Conservation (phyloP, 352 stramenopile genomes). For the Phytophthora pini region DNA sequence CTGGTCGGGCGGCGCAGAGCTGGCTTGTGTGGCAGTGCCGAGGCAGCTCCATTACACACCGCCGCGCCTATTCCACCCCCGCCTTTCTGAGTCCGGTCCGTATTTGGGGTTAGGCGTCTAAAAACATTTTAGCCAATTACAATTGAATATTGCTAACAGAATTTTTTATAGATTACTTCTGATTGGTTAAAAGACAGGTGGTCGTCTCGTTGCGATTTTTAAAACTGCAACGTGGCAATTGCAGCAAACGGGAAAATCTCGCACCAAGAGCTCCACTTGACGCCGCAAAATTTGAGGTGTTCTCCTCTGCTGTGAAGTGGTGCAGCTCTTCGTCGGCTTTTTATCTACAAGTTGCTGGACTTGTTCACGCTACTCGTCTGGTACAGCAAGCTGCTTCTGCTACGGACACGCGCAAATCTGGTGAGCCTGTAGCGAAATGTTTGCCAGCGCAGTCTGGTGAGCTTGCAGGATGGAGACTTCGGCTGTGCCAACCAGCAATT, state of each 20-base stretch:
- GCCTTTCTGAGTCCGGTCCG: slow-evolving; percentile 19
- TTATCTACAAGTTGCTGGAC: slow-evolving; percentile 4
- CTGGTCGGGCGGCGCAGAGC: slow-evolving; percentile 12
- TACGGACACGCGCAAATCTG: slow-evolving; percentile 13
- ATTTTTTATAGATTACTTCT: too few species aligned
- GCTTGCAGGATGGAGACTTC: slow-evolving; percentile 10
- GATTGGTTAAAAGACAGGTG: not conserved
- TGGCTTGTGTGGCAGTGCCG: slow-evolving; percentile 29
- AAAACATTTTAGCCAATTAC: too few species aligned
- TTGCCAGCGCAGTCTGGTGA: slow-evolving; percentile 13
- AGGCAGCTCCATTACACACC: slow-evolving; percentile 25
- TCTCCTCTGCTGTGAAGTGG: slow-evolving; percentile 14
- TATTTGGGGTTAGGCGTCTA: slow-evolving; percentile 7
- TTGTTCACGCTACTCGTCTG: not conserved
- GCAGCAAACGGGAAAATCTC: slow-evolving; percentile 24
- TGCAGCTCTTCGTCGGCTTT: not conserved
- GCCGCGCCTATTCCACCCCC: slow-evolving; percentile 31
- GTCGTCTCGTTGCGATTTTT: slow-evolving; percentile 13
- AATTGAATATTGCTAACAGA: too few species aligned
- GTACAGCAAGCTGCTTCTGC: slow-evolving; percentile 4
- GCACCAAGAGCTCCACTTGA: slow-evolving; percentile 24
- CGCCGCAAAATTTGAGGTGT: slow-evolving; percentile 23
- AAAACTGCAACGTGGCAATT: slow-evolving; percentile 27
- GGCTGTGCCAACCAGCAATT: not conserved
- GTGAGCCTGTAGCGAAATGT: slow-evolving; percentile 9